A percentile compares a stretch with the other conserved stretches of the same genome.
These are phyloP conservation scores for Salvia rosmarinus DNA, from an alignment of 257 asterid genomes.

Conservation along the genomic window DNA sequence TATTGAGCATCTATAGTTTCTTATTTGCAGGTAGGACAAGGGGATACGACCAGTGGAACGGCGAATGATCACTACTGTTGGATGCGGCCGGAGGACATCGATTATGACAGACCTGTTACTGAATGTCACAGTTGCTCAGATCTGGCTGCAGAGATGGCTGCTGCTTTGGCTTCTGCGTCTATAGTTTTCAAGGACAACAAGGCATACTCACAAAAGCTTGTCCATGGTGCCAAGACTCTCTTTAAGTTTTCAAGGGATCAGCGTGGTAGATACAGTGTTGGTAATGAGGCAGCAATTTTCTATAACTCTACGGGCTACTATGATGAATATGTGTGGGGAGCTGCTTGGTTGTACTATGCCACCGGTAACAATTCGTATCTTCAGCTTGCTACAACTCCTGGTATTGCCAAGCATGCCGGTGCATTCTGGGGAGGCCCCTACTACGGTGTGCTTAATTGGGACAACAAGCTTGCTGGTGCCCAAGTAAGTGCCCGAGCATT, in stretches of 20 bases:
- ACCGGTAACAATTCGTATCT: constrained; percentile 88
- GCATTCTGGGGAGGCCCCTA: constrained; percentile 94
- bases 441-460: constrained; percentile 97
- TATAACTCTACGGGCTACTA: constrained; percentile 82
- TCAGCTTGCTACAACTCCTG: constrained; percentile 81
- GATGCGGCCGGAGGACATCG: constrained; percentile 96
- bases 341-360: constrained; percentile 93
- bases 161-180: constrained; percentile 95
- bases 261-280: constrained; percentile 85
- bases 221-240: constrained; percentile 90
- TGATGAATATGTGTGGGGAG: constrained; percentile 95
- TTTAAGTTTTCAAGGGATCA: constrained; percentile 77
- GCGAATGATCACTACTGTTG: constrained; percentile 89
- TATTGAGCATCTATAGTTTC: constrained; percentile 26
- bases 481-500: constrained; percentile 56
- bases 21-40: constrained; percentile 70
- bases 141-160: constrained; percentile 96
- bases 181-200: constrained; percentile 92
- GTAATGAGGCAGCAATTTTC: constrained; percentile 64
- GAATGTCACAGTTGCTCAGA: constrained; percentile 80
- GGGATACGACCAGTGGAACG: constrained; percentile 73
- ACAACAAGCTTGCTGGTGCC: constrained; percentile 89
- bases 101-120: constrained; percentile 64
- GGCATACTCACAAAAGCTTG: constrained; percentile 88
- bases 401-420: constrained; percentile 84